Conservation (phyloP, 306 rosid genomes). For the Lathyrus tuberosus region DNA sequence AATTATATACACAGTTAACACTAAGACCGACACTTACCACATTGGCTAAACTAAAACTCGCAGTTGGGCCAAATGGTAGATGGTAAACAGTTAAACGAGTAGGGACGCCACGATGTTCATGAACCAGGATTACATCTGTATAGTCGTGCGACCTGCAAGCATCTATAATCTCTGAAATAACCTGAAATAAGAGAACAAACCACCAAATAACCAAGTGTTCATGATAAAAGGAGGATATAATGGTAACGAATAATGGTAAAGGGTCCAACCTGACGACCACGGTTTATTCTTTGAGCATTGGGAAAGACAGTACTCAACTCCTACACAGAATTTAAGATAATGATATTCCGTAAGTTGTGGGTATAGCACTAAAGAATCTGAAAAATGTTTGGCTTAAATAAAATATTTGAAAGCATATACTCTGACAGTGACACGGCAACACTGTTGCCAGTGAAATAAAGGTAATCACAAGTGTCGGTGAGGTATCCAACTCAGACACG, state of each 20-base stretch:
- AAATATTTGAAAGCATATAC: background rate
- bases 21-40: slow-evolving; percentile 65
- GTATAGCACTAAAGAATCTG: background rate
- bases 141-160: slow-evolving; percentile 83
- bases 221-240: background rate
- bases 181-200: no score
- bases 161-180: slow-evolving; percentile 79
- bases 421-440: no score
- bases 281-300: slow-evolving; percentile 87
- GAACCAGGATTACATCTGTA: slow-evolving; percentile 84
- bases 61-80: slow-evolving; percentile 93
- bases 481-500: no score
- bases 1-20: background rate
- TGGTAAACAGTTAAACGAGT: slow-evolving; percentile 84
- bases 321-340: slow-evolving; percentile 46
- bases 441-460: no score
- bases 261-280: slow-evolving; percentile 89
- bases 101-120: slow-evolving; percentile 96
- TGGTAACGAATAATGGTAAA: slow-evolving; percentile 18
- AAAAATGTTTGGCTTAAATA: background rate
- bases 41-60: slow-evolving; percentile 81
- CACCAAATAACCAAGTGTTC: slow-evolving; percentile 34
- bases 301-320: slow-evolving; percentile 86
- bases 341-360: background rate
- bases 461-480: no score